phyloP scores from a whole-genome alignment of 768 basidiomycete species.

The Lactifluus pinguis region DNA sequence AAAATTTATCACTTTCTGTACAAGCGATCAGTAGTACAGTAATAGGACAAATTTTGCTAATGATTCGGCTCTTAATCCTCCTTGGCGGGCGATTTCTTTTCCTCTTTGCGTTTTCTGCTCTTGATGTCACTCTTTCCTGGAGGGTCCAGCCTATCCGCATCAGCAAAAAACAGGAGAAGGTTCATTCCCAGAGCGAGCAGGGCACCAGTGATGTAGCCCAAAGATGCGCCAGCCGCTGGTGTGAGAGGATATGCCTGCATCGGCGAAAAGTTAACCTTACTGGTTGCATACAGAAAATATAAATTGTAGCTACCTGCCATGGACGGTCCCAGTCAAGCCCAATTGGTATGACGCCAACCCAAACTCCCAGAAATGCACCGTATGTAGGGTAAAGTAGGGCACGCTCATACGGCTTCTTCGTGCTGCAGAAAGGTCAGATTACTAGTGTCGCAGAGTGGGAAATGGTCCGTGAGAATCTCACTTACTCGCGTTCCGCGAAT shows the following conservation, averaged over 20 bases:
- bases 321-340: conserved; percentile 96
- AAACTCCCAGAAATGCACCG: conserved; percentile 65
- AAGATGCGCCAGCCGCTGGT: conserved; percentile 60
- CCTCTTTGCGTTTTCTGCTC: conserved; percentile 1
- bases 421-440: conserved; percentile 27
- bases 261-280: conserved; percentile 8
- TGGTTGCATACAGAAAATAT: not conserved
- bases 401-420: conserved; percentile 61
- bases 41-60: no score
- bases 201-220: conserved; percentile 58
- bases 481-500: conserved; percentile 77
- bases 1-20: no score
- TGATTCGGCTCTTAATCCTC: not conserved
- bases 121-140: not conserved
- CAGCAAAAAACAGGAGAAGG: conserved; percentile 24
- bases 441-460: not conserved
- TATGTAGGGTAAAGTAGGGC: conserved; percentile 71
- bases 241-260: conserved; percentile 75
- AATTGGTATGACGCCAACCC: conserved; percentile 76
- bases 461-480: conserved; percentile 18
- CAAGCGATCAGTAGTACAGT: no score
- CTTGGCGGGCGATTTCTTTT: not conserved
- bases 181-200: conserved; percentile 44
- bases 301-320: conserved; percentile 64
- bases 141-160: conserved; percentile 5